Base-by-base conservation (phyloP, 1,139 yeast genomes). In the Taphrina populina region DNA sequence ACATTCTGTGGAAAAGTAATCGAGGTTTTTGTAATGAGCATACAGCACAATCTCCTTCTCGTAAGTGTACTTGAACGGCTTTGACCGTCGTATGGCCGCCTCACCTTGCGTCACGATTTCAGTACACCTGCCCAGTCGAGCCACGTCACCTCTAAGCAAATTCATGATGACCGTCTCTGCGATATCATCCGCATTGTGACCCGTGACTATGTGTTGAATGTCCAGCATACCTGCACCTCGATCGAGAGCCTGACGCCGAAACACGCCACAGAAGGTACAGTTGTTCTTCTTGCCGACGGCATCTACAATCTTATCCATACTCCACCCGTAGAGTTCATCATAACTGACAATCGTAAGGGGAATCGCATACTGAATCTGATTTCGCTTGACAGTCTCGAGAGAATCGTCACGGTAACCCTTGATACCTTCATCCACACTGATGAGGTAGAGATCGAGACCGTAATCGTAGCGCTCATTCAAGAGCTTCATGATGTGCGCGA, bases 121-220 rank as follows among this genome's bases (percentile, higher is more conserved):
- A 11, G 95, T 87, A n/a, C 96, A 88, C 61, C 84, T 82, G 65
- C 88, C 97, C 57, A 94, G 73, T 61, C 99, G 76, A 21, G 95
- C 95, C 4, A 88, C 84, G 66, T 94, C 99, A n/a, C 99, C 99
- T 63, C 99, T 77, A 26, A 94, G 72, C 41, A 59, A 71, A 69
- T 94, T 94, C 97, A 94, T 90, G 59, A 94, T 71, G 2, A 94
- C 95, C 0, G 99, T 94, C 67, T 94, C 99, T 0, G 99, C 99
- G 86, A 94, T 85, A 70, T 94, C 99, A 68, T 94, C 99, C 0
- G 99, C 99, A 69, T 94, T 94, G 70, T 94, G 99, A 1, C 99
- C 99, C 0, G 99, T 94, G 1, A 94, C 95, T 34, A 94, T 94
- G 70, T 94, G 99, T 60, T 77, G 76, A 47, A 94, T 88, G 0